Base-by-base conservation (phyloP, 108 stramenopile genomes). In the Skeletonema costatum region DNA sequence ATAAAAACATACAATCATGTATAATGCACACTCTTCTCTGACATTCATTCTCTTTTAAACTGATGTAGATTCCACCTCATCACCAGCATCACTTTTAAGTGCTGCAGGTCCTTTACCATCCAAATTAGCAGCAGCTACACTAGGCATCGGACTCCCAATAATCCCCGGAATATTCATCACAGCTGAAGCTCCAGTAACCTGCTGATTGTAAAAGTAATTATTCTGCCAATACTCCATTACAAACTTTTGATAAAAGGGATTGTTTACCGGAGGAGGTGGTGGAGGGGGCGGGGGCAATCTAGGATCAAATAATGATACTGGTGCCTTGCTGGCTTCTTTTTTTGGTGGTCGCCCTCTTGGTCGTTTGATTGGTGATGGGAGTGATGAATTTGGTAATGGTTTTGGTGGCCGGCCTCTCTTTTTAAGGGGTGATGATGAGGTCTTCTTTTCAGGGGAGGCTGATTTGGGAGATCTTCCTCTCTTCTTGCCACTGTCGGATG, bases 181-280 rank as follows among this genome's bases (percentile, higher is more conserved):
- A 0, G 4, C 53, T 16, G 44, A n/a, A n/a, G n/a, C 44, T 41
- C 39, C 39, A 12, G 39, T 12, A 42, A 10, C 14, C 16, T 2
- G 11, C 10, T 46, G 44, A 36, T n/a, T 46, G 16, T n/a, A 46
- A 46, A 46, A n/a, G 5, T 46, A n/a, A 50, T 65, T 64, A 7
- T 66, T 72, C n/a, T 68, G 25, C 71, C 71, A 71, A 53, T 71
- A 71, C 4, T 60, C 59, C 32, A 35, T 58, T 3, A 62, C 59
- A 44, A 73, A 73, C 19, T 73, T 73, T 73, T 73, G 60, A 60
- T 73, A 73, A 58, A 60, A 73, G 16, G 71, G 71, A 44, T 73
- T 73, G 71, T 73, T 60, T n/a, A 39, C 71, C 38, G 71, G 71
- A 14, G 71, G 71, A 1, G 71, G 71, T 17, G 71, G 71, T 14